phyloP scores from a whole-genome alignment of 345 rosid genomes.

The Lenwebbia sp. region DNA sequence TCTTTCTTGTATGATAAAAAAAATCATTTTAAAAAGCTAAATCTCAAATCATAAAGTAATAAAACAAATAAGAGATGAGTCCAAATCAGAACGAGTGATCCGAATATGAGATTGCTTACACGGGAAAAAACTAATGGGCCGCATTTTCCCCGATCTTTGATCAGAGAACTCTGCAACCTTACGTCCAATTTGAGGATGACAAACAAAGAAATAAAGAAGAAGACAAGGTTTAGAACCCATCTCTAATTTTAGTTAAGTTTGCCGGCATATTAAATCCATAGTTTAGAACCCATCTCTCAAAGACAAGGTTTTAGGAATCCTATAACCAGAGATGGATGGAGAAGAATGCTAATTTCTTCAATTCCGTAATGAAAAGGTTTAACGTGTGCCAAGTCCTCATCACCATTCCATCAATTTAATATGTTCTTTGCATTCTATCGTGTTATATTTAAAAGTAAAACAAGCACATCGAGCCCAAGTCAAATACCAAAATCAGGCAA shows the following conservation, averaged over 20 bases:
- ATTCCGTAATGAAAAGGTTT: neutral
- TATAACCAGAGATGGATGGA: neutral
- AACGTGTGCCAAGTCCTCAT: neutral
- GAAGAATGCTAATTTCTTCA: neutral
- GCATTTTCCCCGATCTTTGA: neutral
- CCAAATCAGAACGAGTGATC: neutral
- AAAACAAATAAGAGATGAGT: neutral
- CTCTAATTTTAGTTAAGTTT: neutral
- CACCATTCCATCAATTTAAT: neutral
- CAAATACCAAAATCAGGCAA: neutral
- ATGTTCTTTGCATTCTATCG: neutral
- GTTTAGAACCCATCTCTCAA: neutral
- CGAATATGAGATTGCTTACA: neutral
- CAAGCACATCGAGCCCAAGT: neutral
- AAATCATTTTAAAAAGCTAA: neutral
- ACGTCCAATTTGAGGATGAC: neutral
- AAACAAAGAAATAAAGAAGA: neutral
- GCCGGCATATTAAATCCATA: neutral
- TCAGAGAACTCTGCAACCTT: neutral
- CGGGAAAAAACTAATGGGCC: rapidly evolving
- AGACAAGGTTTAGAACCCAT: no score
- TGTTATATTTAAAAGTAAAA: neutral
- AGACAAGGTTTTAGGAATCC: neutral
- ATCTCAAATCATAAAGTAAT: neutral
- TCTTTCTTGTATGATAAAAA: neutral